A percentile compares a stretch with the other conserved stretches of the same genome.
These are phyloP conservation scores for Eimeria brunetti DNA, from an alignment of 169 alveolate genomes.

Conservation along the genomic window DNA sequence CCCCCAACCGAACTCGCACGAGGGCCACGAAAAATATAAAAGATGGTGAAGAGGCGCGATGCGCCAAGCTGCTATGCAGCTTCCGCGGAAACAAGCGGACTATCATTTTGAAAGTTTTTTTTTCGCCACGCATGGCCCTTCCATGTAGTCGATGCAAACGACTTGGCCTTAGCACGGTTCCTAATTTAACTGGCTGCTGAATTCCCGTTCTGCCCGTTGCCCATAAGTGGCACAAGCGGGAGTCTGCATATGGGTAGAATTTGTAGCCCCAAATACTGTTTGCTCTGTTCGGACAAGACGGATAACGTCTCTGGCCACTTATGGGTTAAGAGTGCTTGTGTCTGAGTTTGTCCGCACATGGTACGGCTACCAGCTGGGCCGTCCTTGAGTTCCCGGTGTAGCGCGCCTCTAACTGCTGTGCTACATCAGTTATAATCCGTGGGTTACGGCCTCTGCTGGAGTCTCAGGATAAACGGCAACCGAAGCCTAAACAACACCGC, in stretches of 20 bases:
- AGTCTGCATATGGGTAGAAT: not conserved
- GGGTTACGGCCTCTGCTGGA: not conserved
- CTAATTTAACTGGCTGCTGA: too few species aligned
- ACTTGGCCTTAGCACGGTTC: too few species aligned
- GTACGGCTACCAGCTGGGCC: not conserved
- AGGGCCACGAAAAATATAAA: slow-evolving; percentile 11
- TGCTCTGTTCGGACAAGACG: not conserved
- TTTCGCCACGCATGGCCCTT: not conserved
- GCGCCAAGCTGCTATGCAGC: not conserved
- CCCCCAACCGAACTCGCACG: not conserved
- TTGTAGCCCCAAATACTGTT: not conserved
- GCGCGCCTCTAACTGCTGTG: not conserved
- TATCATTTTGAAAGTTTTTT: not conserved
- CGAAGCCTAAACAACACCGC: not conserved
- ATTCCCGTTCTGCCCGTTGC: not conserved
- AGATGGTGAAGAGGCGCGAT: not conserved
- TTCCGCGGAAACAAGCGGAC: slow-evolving; percentile 13
- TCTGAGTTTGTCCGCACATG: not conserved
- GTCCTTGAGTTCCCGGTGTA: not conserved
- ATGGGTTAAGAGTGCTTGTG: not conserved
- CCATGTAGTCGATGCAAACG: not conserved
- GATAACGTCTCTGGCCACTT: not conserved
- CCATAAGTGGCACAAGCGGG: not conserved
- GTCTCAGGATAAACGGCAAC: not conserved
- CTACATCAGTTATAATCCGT: not conserved